Percentiles rank a stretch among this genome's conserved stretches.
phyloP scores from a whole-genome alignment of 768 basidiomycete species.

The Termitomyces sp. region DNA sequence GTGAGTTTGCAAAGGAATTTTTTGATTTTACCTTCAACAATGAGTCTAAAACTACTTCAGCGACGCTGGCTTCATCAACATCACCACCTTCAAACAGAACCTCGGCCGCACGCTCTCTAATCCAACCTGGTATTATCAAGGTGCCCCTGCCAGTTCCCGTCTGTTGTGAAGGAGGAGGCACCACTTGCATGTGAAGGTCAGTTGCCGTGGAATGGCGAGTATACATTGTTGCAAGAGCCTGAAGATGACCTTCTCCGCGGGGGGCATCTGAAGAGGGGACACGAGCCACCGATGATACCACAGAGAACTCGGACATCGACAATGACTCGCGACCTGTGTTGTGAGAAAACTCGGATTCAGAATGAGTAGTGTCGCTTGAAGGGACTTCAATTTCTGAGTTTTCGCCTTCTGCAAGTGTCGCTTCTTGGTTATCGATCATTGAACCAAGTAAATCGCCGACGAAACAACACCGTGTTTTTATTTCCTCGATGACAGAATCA shows the following conservation, averaged over 20 bases:
- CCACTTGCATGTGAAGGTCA: slow-evolving; percentile 62
- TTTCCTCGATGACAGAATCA: slow-evolving; percentile 78
- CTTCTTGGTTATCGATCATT: slow-evolving; percentile 25
- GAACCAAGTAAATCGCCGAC: slow-evolving; percentile 60
- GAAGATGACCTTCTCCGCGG: slow-evolving; percentile 46
- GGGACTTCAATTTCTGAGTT: slow-evolving; percentile 35
- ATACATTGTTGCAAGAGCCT: slow-evolving; percentile 66
- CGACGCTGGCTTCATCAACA: slow-evolving; percentile 80
- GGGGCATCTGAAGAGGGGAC: slow-evolving; percentile 24
- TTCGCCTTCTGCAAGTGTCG: slow-evolving; percentile 26
- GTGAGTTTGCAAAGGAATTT: not conserved
- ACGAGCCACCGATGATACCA: slow-evolving; percentile 34
- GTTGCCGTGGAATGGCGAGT: slow-evolving; percentile 74
- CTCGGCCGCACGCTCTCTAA: slow-evolving; percentile 87
- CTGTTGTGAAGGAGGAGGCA: slow-evolving; percentile 61
- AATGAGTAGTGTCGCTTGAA: slow-evolving; percentile 50
- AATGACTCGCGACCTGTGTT: slow-evolving; percentile 35
- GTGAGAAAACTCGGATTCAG: slow-evolving; percentile 60
- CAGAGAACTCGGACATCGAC: slow-evolving; percentile 50
- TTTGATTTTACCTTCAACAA: slow-evolving; percentile 59
- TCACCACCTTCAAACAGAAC: slow-evolving; percentile 87
- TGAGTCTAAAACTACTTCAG: slow-evolving; percentile 74
- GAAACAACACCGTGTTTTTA: slow-evolving; percentile 87
- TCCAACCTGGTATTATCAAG: slow-evolving; percentile 89
- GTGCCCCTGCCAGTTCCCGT: slow-evolving; percentile 71